Base-by-base conservation (phyloP, 768 basidiomycete genomes). In the Fomitopsis pulvina region DNA sequence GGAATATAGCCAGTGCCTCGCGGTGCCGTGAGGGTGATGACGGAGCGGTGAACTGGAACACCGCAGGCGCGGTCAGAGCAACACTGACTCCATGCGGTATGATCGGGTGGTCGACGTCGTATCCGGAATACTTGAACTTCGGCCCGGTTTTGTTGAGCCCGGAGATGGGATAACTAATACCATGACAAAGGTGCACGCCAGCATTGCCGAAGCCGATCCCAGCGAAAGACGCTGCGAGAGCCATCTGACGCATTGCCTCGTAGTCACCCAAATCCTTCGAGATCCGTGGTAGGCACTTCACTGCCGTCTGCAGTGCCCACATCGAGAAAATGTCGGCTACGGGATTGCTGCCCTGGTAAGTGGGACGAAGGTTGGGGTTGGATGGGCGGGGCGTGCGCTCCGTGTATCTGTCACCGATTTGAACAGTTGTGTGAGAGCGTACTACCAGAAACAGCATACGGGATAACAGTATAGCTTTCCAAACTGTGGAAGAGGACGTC, bases 401-500 rank as follows among this genome's bases (percentile, higher is more conserved):
- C 18, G 82, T 85, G 65, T 95, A 95, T n/a, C 88, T 90, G 50
- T 41, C 32, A 37, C 45, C 21, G 42, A 39, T 11, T 16, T 29
- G 28, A 20, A 20, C 47, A 25, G 30, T 25, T 12, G 34, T 30
- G 29, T 22, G 22, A 26, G 40, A 24, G 29, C 14, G 46, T 20
- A 28, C 10, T 8, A 4, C 26, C 18, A 45, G 24, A 7, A 12
- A 37, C 57, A 54, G 68, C 79, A 64, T 62, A 95, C 82, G 91
- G 92, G 56, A 96, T 93, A 4, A 92, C 89, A 7, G 92, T 95
- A 64, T 87, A 95, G 52, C 86, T 92, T 66, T 98, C 94, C 68
- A 97, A 73, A 46, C 93, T 90, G 59, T 98, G 95, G 78, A 97
- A 97, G 28, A 98, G 71, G 2, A 96, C 93, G 63, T 97, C 95